phyloP scores from a whole-genome alignment of 495 filamentous ascomycete species.

The Podospora tetraspora region DNA sequence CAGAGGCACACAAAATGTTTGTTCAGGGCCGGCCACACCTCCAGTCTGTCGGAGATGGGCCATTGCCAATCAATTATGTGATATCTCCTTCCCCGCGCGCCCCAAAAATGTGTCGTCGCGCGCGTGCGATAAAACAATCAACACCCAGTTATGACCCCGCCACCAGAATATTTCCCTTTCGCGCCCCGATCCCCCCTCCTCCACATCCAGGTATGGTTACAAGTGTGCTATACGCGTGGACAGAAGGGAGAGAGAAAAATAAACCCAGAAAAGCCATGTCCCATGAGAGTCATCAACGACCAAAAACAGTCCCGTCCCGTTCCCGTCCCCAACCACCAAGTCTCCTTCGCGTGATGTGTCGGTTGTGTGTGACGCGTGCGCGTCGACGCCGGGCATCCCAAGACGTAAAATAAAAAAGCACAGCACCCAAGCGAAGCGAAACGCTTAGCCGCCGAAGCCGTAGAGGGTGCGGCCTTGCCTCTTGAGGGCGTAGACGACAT shows the following conservation, averaged over 20 bases:
- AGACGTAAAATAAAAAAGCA: slow-evolving; percentile 6
- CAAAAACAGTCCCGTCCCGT: slow-evolving; percentile 1
- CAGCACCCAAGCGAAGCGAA: not conserved
- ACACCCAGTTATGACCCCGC: slow-evolving; percentile 12
- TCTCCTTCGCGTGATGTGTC: not conserved
- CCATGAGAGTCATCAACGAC: slow-evolving; percentile 19
- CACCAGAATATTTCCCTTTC: not conserved
- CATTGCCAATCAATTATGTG: slow-evolving; percentile 19
- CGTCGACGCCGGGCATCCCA: slow-evolving; percentile 7
- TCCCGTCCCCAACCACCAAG: not conserved
- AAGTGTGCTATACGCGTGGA: slow-evolving; percentile 6
- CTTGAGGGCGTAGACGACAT: slow-evolving; percentile 93
- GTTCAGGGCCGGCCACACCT: slow-evolving; percentile 17
- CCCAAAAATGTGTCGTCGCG: not conserved
- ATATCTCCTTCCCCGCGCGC: slow-evolving; percentile 12
- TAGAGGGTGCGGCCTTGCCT: slow-evolving; percentile 92
- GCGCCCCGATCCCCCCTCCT: slow-evolving; percentile 1
- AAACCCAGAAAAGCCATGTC: slow-evolving; percentile 19
- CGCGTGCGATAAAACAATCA: slow-evolving; percentile 2
- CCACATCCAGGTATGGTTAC: slow-evolving; percentile 17
- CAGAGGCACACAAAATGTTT: not conserved
- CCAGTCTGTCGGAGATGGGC: slow-evolving; percentile 3
- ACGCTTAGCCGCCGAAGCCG: slow-evolving; percentile 88
- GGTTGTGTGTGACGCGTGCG: not conserved
- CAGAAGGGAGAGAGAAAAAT: slow-evolving; percentile 1